These are phyloP conservation scores for Candida coquimbonensis DNA, from an alignment of 805 yeast species.

Conservation along the genomic window DNA sequence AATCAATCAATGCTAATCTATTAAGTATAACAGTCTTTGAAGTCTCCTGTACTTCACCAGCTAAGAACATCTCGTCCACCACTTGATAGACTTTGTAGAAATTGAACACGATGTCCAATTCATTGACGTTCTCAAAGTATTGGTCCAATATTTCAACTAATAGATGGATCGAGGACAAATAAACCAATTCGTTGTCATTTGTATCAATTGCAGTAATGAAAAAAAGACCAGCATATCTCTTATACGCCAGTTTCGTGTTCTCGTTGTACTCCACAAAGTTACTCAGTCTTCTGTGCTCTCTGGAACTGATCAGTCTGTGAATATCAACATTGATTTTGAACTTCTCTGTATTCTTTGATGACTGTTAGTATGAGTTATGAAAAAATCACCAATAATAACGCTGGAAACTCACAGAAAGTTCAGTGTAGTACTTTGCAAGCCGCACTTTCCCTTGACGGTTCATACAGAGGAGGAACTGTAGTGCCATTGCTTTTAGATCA, in stretches of 20 bases:
- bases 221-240: conserved; percentile 88
- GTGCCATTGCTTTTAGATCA: conserved; percentile 44
- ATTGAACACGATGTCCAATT: conserved; percentile 86
- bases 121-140: conserved; percentile 82
- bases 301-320: conserved; percentile 69
- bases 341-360: conserved; percentile 35
- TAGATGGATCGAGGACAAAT: conserved; percentile 77
- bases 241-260: conserved; percentile 64
- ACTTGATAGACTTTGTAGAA: conserved; percentile 78
- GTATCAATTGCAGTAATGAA: conserved; percentile 78
- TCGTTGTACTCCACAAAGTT: conserved; percentile 66
- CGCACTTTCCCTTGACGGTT: conserved; percentile 94
- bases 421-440: conserved; percentile 69
- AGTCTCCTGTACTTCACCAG: conserved; percentile 88
- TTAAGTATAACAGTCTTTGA: conserved; percentile 62
- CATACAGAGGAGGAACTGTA: conserved; percentile 74
- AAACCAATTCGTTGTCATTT: conserved; percentile 76
- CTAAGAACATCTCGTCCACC: conserved; percentile 80
- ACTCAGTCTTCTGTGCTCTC: conserved; percentile 80
- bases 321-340: conserved; percentile 49
- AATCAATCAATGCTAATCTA: conserved; percentile 58
- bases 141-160: conserved; percentile 84
- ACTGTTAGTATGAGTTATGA: conserved; percentile 20
- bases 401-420: conserved; percentile 28
- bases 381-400: too few species aligned